Percentiles rank a stretch among this genome's conserved stretches.
Conservation (phyloP, 306 rosid species). For the Geum urbanum region DNA sequence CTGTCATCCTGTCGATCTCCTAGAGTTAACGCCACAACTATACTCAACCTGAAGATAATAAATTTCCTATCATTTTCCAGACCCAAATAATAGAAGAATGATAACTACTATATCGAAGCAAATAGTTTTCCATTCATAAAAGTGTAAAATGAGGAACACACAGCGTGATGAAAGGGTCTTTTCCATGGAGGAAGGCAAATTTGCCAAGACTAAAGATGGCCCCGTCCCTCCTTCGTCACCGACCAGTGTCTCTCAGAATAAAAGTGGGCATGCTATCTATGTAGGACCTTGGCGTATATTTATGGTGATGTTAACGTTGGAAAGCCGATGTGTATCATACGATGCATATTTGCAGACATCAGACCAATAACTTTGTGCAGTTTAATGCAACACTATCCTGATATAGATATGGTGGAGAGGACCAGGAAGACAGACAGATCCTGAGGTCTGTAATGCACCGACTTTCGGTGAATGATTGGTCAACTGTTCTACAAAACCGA, state of each 20-base stretch:
- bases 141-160: background rate
- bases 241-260: conserved; percentile 10
- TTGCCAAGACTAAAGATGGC: background rate
- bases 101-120: background rate
- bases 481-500: no score
- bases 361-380: background rate
- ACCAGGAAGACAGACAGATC: background rate
- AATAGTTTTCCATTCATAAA: background rate
- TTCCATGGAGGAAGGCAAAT: background rate
- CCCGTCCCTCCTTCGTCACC: conserved; percentile 24
- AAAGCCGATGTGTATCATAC: conserved; percentile 5
- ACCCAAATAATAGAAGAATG: conserved; percentile 7
- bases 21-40: background rate
- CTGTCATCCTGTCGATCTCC: background rate
- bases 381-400: conserved; percentile 12
- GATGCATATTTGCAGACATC: background rate
- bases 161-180: background rate
- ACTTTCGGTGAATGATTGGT: no score
- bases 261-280: conserved; percentile 10
- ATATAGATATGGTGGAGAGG: no score
- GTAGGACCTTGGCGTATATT: conserved; percentile 27
- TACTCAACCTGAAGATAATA: background rate
- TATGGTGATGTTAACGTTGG: background rate
- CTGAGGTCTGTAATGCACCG: no score
- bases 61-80: background rate